Evolutionary conservation across 768 basidiomycete genomes (phyloP).

Genomic region (Dacryopinax spathularia): DNA sequence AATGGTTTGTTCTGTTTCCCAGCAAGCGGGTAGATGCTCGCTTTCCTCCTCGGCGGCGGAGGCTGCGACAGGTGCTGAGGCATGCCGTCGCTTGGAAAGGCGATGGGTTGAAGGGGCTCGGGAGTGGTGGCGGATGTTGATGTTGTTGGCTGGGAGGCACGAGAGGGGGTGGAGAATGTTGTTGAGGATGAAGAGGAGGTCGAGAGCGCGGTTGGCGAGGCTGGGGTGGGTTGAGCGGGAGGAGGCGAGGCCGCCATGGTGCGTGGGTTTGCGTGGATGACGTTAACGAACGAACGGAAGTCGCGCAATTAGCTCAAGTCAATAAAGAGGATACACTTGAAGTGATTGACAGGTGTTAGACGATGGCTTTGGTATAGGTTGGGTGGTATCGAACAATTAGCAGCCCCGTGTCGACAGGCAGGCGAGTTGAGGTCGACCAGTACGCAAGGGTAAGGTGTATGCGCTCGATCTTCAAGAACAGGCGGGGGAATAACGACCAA

Average conservation of each 20-base stretch:
- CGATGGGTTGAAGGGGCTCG: background rate
- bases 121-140: background rate
- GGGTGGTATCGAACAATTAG: background rate
- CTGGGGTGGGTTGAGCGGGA: background rate
- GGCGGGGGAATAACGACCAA: too few relatives aligned
- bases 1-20: conserved; percentile 66
- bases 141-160: background rate
- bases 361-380: background rate
- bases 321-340: too few relatives aligned
- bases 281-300: too few relatives aligned
- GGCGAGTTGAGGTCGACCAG: too few relatives aligned
- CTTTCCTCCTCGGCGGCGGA: background rate
- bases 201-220: background rate
- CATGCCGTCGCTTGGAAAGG: background rate
- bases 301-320: too few relatives aligned
- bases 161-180: background rate
- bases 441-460: background rate
- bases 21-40: background rate
- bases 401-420: background rate
- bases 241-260: too few relatives aligned
- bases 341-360: too few relatives aligned
- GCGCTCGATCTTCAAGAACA: too few relatives aligned
- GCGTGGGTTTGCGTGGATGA: too few relatives aligned
- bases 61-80: conserved; percentile 1
- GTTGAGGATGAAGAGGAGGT: background rate